A percentile compares a stretch with the other conserved stretches of the same genome.
Evolutionary conservation across 495 filamentous ascomycete species (phyloP).

Genomic region (Trichocladium antarcticum): DNA sequence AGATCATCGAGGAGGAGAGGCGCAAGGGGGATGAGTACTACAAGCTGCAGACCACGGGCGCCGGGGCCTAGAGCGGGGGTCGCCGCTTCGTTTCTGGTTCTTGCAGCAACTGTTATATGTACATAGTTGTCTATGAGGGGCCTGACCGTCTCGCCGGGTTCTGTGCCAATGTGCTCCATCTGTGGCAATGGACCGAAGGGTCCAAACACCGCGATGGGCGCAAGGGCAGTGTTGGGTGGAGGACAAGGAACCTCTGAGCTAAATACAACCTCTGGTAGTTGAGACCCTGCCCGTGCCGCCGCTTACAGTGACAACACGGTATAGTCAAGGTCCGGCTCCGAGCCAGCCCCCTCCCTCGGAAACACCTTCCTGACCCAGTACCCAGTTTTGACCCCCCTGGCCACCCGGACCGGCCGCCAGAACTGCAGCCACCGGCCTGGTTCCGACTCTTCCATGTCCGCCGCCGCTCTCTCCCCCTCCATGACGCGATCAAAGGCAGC

Average conservation of each 20-base stretch:
- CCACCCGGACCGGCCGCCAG: not conserved
- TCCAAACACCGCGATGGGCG: too few relatives aligned
- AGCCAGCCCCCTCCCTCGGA: not conserved
- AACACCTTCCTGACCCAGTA: conserved; percentile 4
- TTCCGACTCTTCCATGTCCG: not conserved
- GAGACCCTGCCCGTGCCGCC: too few relatives aligned
- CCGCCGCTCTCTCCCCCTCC: not conserved
- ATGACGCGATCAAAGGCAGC: not conserved
- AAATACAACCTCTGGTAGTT: too few relatives aligned
- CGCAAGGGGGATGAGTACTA: conserved; percentile 27
- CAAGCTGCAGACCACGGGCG: conserved; percentile 13
- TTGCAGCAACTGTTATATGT: too few relatives aligned
- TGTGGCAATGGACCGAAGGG: too few relatives aligned
- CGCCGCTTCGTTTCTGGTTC: not conserved
- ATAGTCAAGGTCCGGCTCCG: not conserved
- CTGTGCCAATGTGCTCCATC: too few relatives aligned
- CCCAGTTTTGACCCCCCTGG: not conserved
- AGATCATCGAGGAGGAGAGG: conserved; percentile 28
- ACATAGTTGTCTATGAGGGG: too few relatives aligned
- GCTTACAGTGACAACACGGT: too few relatives aligned
- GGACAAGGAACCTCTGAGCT: too few relatives aligned
- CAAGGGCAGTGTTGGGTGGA: too few relatives aligned
- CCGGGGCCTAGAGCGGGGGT: conserved; percentile 11
- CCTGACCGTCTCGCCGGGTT: too few relatives aligned
- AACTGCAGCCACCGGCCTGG: not conserved